These are phyloP conservation scores for Backusella circina DNA, from an alignment of 192 early-diverging fungal genomes.

Conservation along the genomic window DNA sequence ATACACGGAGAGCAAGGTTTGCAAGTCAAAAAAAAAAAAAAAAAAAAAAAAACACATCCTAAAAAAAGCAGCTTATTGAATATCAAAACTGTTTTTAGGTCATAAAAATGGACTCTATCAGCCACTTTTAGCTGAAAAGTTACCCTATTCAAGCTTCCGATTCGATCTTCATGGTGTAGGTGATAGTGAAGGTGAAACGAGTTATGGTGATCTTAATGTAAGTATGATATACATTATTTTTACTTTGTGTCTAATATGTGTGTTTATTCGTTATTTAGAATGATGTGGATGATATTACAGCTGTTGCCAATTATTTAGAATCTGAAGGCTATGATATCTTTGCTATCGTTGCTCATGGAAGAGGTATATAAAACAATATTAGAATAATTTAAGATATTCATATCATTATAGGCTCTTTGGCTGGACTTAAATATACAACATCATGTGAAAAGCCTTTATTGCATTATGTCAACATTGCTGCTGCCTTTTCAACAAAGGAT, in stretches of 20 bases:
- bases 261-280: neutral
- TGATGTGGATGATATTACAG: slow-evolving; percentile 17
- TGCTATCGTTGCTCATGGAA: slow-evolving; percentile 23
- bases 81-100: slow-evolving; percentile 3
- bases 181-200: slow-evolving; percentile 25
- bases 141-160: slow-evolving; percentile 35
- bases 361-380: slow-evolving; percentile 11
- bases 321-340: slow-evolving; percentile 22
- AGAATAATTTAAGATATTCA: neutral
- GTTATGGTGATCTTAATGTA: neutral
- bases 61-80: neutral
- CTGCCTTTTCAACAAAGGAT: slow-evolving; percentile 24
- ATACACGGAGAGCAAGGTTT: slow-evolving; percentile 27
- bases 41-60: too few relatives aligned
- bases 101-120: slow-evolving; percentile 39
- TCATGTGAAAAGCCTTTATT: slow-evolving; percentile 25
- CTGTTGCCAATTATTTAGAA: slow-evolving; percentile 21
- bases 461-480: slow-evolving; percentile 29
- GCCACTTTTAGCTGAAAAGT: slow-evolving; percentile 23
- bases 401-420: slow-evolving; percentile 19
- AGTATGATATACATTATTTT: neutral
- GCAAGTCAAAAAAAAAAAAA: too few relatives aligned
- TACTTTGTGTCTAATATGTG: neutral
- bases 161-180: slow-evolving; percentile 40
- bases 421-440: slow-evolving; percentile 32